Conservation (phyloP, 495 filamentous ascomycete genomes). For the Penicillium lividum region DNA sequence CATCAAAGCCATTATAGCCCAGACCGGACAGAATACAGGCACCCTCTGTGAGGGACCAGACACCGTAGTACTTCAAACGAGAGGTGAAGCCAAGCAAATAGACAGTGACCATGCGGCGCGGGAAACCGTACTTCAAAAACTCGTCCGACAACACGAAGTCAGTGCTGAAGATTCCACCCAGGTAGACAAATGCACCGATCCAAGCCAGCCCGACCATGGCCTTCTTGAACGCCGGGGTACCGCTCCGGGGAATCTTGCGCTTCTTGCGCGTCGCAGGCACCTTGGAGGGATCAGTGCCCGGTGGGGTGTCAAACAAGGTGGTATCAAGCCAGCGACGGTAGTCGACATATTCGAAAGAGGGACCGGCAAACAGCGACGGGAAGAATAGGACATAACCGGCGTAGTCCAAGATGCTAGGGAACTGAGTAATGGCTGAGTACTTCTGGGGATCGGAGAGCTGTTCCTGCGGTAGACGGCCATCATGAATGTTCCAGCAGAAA, state of each 20-base stretch:
- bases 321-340: slow-evolving; percentile 92
- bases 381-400: slow-evolving; percentile 93
- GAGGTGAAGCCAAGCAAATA: slow-evolving; percentile 80
- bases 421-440: slow-evolving; percentile 69
- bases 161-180: slow-evolving; percentile 64
- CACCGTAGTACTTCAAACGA: slow-evolving; percentile 92
- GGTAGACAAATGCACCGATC: slow-evolving; percentile 76
- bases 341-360: slow-evolving; percentile 90
- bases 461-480: slow-evolving; percentile 75
- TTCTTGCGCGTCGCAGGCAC: slow-evolving; percentile 85
- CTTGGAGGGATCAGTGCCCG: slow-evolving; percentile 73
- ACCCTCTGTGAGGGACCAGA: slow-evolving; percentile 91
- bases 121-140: slow-evolving; percentile 66
- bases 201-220: slow-evolving; percentile 68
- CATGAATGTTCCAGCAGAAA: slow-evolving; percentile 97
- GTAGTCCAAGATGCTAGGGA: slow-evolving; percentile 79
- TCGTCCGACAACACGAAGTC: slow-evolving; percentile 59
- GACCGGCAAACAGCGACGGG: slow-evolving; percentile 81
- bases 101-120: slow-evolving; percentile 70
- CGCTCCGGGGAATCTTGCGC: slow-evolving; percentile 91
- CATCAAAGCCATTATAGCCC: slow-evolving; percentile 91
- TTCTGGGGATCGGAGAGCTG: slow-evolving; percentile 85
- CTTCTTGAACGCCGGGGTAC: slow-evolving; percentile 80
- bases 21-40: slow-evolving; percentile 92
- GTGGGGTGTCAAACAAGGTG: slow-evolving; percentile 87